These are phyloP conservation scores for Suhomyces taliae DNA, from an alignment of 1,139 yeast genomes.

Conservation along the genomic window DNA sequence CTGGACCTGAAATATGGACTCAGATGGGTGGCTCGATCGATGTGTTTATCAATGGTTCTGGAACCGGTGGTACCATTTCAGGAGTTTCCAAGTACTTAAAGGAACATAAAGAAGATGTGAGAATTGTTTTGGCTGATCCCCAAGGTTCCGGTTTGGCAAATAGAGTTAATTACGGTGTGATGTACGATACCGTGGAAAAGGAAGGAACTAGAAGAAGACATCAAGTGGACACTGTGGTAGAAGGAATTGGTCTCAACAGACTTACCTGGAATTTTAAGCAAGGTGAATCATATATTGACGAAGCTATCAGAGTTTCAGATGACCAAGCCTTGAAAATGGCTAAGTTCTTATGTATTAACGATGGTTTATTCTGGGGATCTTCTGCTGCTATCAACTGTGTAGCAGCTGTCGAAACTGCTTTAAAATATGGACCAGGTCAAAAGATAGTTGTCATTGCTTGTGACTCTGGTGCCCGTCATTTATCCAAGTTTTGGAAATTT, in stretches of 20 bases:
- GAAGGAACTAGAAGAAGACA: conserved; percentile 95
- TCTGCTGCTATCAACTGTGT: conserved; percentile 92
- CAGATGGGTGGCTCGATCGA: conserved; percentile 70
- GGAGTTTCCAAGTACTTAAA: conserved; percentile 81
- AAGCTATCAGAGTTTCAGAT: conserved; percentile 77
- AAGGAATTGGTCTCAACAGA: conserved; percentile 90
- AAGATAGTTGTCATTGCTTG: conserved; percentile 86
- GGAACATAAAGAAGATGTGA: conserved; percentile 36
- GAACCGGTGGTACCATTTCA: conserved; percentile 79
- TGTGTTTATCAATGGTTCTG: conserved; percentile 77
- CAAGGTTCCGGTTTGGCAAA: conserved; percentile 93
- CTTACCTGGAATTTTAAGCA: conserved; percentile 76
- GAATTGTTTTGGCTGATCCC: conserved; percentile 78
- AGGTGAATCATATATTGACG: conserved; percentile 73
- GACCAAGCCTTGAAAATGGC: conserved; percentile 87
- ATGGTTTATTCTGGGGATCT: conserved; percentile 89
- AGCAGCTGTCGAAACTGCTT: conserved; percentile 74
- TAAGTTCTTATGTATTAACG: conserved; percentile 70
- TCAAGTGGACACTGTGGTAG: conserved; percentile 92
- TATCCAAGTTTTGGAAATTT: conserved; percentile 87
- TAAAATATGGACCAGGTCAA: conserved; percentile 58
- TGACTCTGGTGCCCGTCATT: conserved; percentile 87
- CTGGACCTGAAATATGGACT: conserved; percentile 85
- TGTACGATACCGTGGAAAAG: conserved; percentile 84
- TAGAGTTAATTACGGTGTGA: conserved; percentile 83